Percentiles rank a stretch among this genome's conserved stretches.
Evolutionary conservation across 23 red algal species (phyloP).

Genomic region (Gracilaria gracilis): DNA sequence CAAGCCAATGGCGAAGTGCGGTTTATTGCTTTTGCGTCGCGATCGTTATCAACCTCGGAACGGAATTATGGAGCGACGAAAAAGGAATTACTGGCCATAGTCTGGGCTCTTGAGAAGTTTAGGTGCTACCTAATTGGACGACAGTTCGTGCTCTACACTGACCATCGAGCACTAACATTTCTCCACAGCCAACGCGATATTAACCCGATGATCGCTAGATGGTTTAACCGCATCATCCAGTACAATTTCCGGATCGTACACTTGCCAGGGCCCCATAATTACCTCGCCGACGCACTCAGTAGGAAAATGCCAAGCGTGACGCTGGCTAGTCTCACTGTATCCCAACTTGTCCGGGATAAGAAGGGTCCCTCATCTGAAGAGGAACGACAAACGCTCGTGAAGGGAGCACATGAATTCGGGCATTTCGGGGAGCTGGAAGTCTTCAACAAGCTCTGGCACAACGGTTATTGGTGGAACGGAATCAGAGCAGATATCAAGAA

Average conservation of each 20-base stretch:
- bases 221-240: background rate
- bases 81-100: conserved; percentile 9
- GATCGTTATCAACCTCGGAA: background rate
- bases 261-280: conserved; percentile 7
- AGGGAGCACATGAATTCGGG: too few species aligned
- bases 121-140: background rate
- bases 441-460: too few species aligned
- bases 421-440: too few species aligned
- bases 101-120: conserved; percentile 1
- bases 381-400: too few species aligned
- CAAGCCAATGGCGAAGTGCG: background rate
- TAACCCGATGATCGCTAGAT: conserved; percentile 7
- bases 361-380: too few species aligned
- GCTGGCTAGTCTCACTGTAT: too few species aligned
- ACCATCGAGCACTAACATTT: conserved; percentile 11
- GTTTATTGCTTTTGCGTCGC: background rate
- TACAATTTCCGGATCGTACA: background rate
- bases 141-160: background rate
- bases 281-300: background rate
- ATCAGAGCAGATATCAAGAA: background rate
- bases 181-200: background rate
- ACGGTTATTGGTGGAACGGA: too few species aligned
- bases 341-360: too few species aligned
- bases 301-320: background rate
- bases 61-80: conserved; percentile 17